These are phyloP conservation scores for Boletellus ananiceps DNA, from an alignment of 768 basidiomycete species.

Conservation along the genomic window DNA sequence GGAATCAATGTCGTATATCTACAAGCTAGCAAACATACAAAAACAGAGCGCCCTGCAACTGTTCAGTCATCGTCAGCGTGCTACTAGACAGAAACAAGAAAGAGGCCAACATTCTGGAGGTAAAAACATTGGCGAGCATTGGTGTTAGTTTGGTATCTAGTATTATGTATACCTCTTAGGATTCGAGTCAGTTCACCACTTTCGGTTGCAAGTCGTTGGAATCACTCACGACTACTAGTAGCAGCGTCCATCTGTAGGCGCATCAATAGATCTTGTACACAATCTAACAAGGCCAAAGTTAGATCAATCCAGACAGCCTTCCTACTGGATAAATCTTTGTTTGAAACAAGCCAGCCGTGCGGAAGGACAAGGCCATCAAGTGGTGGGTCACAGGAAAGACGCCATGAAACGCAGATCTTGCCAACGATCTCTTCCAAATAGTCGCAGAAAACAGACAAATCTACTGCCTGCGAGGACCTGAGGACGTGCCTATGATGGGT, in stretches of 20 bases:
- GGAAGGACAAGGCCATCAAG: slow-evolving; percentile 51
- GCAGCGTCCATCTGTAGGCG: slow-evolving; percentile 27
- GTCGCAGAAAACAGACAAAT: slow-evolving; percentile 48
- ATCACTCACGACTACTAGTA: slow-evolving; percentile 24
- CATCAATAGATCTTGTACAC: slow-evolving; percentile 25
- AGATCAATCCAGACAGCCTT: slow-evolving; percentile 35
- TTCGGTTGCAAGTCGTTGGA: neutral
- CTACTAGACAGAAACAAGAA: neutral
- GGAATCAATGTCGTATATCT: neutral
- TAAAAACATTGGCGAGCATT: slow-evolving; percentile 35
- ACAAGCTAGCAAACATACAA: slow-evolving; percentile 32
- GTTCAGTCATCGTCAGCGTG: neutral
- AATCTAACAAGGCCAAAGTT: slow-evolving; percentile 27
- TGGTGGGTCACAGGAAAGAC: slow-evolving; percentile 12
- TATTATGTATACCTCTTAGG: slow-evolving; percentile 8
- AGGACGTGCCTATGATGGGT: slow-evolving; percentile 40
- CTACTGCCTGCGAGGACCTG: slow-evolving; percentile 33
- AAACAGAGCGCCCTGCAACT: slow-evolving; percentile 48
- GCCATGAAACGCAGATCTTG: slow-evolving; percentile 35
- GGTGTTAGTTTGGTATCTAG: slow-evolving; percentile 13
- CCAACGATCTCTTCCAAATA: slow-evolving; percentile 46
- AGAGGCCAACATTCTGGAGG: slow-evolving; percentile 42
- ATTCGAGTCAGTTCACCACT: neutral
- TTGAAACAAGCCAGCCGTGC: slow-evolving; percentile 44
- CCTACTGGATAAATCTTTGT: slow-evolving; percentile 12